These are phyloP conservation scores for Carex sylvatica DNA, from an alignment of 202 grass and related monocot species.

Conservation along the genomic window DNA sequence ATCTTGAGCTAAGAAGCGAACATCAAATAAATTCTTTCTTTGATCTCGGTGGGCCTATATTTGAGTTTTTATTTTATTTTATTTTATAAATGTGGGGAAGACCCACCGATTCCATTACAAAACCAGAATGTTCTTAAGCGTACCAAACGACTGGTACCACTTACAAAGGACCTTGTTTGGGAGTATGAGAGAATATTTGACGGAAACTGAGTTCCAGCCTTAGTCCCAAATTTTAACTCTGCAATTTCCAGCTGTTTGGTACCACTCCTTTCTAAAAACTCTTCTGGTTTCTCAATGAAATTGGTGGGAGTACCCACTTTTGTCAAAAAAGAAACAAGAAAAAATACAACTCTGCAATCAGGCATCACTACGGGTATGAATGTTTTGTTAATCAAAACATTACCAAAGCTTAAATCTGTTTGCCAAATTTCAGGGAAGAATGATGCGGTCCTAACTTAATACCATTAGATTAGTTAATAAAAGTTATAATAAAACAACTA, in stretches of 20 bases:
- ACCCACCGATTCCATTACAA: too few species aligned
- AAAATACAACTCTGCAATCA: neutral
- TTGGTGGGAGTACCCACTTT: too few species aligned
- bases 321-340: too few species aligned
- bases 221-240: neutral
- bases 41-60: neutral
- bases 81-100: too few species aligned
- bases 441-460: neutral
- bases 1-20: neutral
- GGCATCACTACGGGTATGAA: neutral
- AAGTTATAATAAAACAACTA: neutral
- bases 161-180: too few species aligned
- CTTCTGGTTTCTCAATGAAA: too few species aligned
- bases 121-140: too few species aligned
- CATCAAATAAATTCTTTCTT: neutral
- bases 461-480: neutral
- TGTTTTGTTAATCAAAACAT: neutral
- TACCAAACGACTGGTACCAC: too few species aligned
- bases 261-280: too few species aligned
- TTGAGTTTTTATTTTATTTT: neutral
- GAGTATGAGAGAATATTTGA: neutral
- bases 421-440: neutral
- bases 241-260: too few species aligned
- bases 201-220: neutral
- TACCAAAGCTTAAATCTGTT: neutral